Evolutionary conservation across 768 basidiomycete genomes (phyloP), one percentile per base, ranked within the genome.

Genomic region (Lactifluus pinguis): DNA sequence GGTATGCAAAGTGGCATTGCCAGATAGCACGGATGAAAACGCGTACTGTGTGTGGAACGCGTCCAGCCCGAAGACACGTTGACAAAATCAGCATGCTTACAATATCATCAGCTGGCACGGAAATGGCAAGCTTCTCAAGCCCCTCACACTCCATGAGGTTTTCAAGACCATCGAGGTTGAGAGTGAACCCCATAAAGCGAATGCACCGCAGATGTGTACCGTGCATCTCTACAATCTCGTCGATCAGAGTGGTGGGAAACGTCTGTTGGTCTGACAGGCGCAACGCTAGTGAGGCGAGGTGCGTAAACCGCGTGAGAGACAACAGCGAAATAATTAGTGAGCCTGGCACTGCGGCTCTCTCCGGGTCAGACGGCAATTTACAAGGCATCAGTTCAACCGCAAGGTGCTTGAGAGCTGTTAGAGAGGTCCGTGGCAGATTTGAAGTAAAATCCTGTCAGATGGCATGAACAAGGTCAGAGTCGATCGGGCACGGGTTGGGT

Each of bases 381-480:
- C 67, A 67, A 45, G 68, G 72, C 51, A 79, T 79, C 0, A 77
- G 69, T 64, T 86, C 83, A 41, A 87, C 61, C 3, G 83, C 74
- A 0, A 88, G 74, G 66, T 83, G 76, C 0, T 72, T 75, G 0
- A 88, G 74, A 38, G 73, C 67, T 1, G 74, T 73, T 5, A 81
- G 72, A 15, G 74, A 64, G 15, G 75, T 69, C 15, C 71, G 69
- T n/a, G 74, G 69, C 14, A 61, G 54, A 59, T 62, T 39, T 25
- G 73, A 59, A 15, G 19, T 7, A 73, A 62, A n/a, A 57, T 57
- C 41, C 60, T 39, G 71, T 68, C 36, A 67, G 69, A 63, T 80
- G 79, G 79, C 78, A 64, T 5, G 57, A 47, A 10, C 48, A 48
- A 58, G 57, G 59, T 55, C 36, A 36, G 15, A 15, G 49, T 59